Evolutionary conservation across 1,284 basidiomycete genomes (phyloP).

Genomic region (Puccinia polysora): DNA sequence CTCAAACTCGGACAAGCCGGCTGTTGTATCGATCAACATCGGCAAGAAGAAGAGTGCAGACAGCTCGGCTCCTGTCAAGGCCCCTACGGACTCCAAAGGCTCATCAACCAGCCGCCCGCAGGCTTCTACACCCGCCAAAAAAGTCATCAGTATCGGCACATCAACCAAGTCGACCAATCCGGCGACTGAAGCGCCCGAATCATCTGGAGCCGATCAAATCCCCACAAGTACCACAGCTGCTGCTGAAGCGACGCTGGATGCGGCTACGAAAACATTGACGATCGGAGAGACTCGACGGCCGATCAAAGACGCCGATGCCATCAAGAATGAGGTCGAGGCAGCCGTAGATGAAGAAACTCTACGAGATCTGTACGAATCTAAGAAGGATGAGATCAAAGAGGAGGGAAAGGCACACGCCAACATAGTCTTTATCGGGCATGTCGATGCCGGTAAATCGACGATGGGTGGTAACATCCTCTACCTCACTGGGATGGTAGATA

Average conservation of each 20-base stretch:
- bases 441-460: constrained; percentile 96
- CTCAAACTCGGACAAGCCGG: constrained; percentile 36
- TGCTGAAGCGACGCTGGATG: neutral
- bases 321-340: constrained; percentile 72
- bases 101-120: constrained; percentile 19
- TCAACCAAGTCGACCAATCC: constrained; percentile 3
- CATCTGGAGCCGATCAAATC: constrained; percentile 1
- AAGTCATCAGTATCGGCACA: constrained; percentile 20
- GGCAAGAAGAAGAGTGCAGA: constrained; percentile 18
- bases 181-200: neutral
- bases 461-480: constrained; percentile 93
- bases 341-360: constrained; percentile 75
- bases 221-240: neutral
- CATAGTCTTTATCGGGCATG: constrained; percentile 94
- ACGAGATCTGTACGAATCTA: constrained; percentile 74
- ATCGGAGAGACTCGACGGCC: constrained; percentile 13
- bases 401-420: constrained; percentile 78
- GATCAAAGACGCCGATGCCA: constrained; percentile 48
- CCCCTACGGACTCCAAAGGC: neutral
- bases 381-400: constrained; percentile 45
- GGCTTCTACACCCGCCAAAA: constrained; percentile 20
- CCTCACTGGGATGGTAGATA: constrained; percentile 85
- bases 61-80: neutral
- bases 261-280: constrained; percentile 20
- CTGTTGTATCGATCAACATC: constrained; percentile 38